A percentile compares a stretch with the other conserved stretches of the same genome.
These are phyloP conservation scores for Ogataea nitratoaversa DNA, from an alignment of 805 yeast species.

Conservation along the genomic window DNA sequence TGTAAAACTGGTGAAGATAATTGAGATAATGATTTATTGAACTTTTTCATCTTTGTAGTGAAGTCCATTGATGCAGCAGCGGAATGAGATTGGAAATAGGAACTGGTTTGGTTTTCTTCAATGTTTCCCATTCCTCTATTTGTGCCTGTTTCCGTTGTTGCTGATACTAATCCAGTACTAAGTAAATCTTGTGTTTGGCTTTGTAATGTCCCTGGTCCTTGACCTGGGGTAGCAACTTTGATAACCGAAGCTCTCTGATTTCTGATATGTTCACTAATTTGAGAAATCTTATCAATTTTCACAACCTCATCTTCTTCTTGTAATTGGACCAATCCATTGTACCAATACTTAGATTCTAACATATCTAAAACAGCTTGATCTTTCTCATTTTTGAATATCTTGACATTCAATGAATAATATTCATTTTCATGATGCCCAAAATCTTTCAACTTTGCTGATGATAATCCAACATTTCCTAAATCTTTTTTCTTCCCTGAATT, in stretches of 20 bases:
- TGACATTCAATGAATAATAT: slow-evolving; percentile 64
- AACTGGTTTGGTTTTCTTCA: no score
- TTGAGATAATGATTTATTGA: slow-evolving; percentile 6
- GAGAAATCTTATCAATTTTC: slow-evolving; percentile 8
- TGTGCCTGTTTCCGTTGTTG: no score
- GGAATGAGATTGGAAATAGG: not conserved
- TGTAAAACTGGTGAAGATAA: slow-evolving; percentile 5
- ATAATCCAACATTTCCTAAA: slow-evolving; percentile 28
- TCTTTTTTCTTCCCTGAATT: slow-evolving; percentile 2
- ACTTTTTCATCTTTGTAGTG: slow-evolving; percentile 5
- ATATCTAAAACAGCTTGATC: slow-evolving; percentile 46
- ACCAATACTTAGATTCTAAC: slow-evolving; percentile 46
- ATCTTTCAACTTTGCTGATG: slow-evolving; percentile 52
- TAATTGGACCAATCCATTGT: slow-evolving; percentile 29
- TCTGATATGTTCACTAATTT: slow-evolving; percentile 4
- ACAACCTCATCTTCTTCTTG: slow-evolving; percentile 13
- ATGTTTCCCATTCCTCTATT: no score
- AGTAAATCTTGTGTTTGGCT: no score
- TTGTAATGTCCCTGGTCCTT: not conserved
- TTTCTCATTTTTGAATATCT: slow-evolving; percentile 48
- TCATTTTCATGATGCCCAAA: slow-evolving; percentile 67
- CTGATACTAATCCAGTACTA: no score
- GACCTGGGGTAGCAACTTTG: slow-evolving; percentile 1
- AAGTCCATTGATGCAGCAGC: slow-evolving; percentile 2
- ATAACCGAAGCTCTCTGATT: slow-evolving; percentile 2